phyloP scores from a whole-genome alignment of 305 asterid species.

The Fraxinus baroniana region DNA sequence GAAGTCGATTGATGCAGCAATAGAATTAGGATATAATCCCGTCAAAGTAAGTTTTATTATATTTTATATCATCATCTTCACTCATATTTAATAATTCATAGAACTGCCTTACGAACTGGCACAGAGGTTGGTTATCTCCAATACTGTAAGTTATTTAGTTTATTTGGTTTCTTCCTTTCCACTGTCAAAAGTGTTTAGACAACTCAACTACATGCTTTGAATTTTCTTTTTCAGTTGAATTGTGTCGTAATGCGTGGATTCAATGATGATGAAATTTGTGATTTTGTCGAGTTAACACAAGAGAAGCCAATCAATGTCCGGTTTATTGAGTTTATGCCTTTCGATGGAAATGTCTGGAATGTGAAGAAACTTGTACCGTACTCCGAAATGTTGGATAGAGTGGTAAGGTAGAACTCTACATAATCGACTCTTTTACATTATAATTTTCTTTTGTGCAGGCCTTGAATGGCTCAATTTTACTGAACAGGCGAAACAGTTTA shows the following conservation, averaged over 20 bases:
- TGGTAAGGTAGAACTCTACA: constrained; percentile 70
- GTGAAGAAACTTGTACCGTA: constrained; percentile 95
- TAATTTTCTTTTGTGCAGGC: constrained; percentile 15
- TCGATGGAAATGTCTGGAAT: constrained; percentile 97
- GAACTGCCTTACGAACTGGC: background rate
- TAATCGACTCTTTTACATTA: constrained; percentile 19
- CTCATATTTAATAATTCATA: background rate
- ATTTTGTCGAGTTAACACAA: constrained; percentile 86
- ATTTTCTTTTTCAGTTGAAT: constrained; percentile 57
- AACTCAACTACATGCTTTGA: constrained; percentile 9
- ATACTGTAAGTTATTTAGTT: background rate
- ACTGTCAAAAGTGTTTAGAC: background rate
- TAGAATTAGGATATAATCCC: constrained; percentile 78
- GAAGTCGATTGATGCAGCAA: constrained; percentile 75
- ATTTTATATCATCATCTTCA: background rate
- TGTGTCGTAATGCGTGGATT: constrained; percentile 95
- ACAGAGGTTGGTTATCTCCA: background rate
- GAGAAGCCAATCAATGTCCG: constrained; percentile 90
- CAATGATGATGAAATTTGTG: constrained; percentile 88
- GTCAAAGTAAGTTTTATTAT: constrained; percentile 60
- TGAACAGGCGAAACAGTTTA: constrained; percentile 54
- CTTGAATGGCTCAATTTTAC: constrained; percentile 37
- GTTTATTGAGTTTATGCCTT: constrained; percentile 96
- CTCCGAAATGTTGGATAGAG: constrained; percentile 83
- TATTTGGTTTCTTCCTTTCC: background rate